Base-by-base conservation (phyloP, 1,139 yeast species). In the Suhomyces choctaworum region DNA sequence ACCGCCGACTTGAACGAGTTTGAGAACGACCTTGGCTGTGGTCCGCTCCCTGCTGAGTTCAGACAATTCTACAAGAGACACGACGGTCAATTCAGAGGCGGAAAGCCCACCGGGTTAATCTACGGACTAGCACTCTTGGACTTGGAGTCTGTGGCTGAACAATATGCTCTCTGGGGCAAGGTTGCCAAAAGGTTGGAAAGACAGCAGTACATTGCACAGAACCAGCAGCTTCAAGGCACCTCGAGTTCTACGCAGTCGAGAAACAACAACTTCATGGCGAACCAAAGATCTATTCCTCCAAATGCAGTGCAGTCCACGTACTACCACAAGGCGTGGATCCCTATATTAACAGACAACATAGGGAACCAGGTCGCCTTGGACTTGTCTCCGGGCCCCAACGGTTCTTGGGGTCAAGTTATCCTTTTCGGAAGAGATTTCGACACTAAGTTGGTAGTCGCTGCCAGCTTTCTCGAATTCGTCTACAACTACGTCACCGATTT, bases 1-100 rank as follows among this genome's bases (percentile, higher is more conserved):
- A 70, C 76, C 16, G 83, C 85, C 21, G 95, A 86, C 56, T 70
- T 86, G 53, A 81, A 82, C 57, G 92, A 83, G 48, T 72, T 86
- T 46, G 94, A 85, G 54, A 74, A 74, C 42, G 94, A 85, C 54
- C 65, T 83, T 49, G 82, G 76, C 33, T 66, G 80, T 46, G 74
- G 76, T 1, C 66, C 77, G 19, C 68, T 86, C 36, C 95, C 95
- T 2, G 64, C 73, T 4, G 94, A 84, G 47, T 82, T 86, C 33
- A 77, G 92, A 49, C 92, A 82, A 52, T 80, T 84, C 40, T 81
- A 76, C 57, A 77, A 78, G 56, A 67, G 80, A 40, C 92, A 85
- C 55, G 95, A 86, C 56, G 95, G 95, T 40, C 95, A 86, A 62
- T 80, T 83, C 45, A 64, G 79, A 29, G 84, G 87, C 32, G 90